A percentile compares a stretch with the other conserved stretches of the same genome.
Conservation (phyloP, 192 early-diverging fungal species). For the Phlyctochytrium arcticum region DNA sequence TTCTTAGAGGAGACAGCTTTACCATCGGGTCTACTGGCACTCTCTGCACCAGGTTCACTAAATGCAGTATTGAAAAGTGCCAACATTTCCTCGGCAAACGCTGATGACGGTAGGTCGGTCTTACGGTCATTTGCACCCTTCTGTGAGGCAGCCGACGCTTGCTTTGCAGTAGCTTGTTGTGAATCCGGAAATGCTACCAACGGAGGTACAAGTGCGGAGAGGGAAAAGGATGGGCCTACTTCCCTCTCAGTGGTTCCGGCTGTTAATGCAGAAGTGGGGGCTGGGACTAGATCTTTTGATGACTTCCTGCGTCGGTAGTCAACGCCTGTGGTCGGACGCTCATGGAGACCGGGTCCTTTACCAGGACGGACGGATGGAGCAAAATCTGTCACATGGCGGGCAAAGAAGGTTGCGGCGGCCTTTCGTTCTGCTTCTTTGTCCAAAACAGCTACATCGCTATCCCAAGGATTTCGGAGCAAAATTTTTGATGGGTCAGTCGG, state of each 20-base stretch:
- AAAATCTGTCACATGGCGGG: slow-evolving; percentile 8
- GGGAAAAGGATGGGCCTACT: not conserved
- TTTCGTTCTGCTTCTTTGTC: slow-evolving; percentile 8
- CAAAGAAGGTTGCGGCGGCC: slow-evolving; percentile 14
- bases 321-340: not conserved
- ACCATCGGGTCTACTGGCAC: not conserved
- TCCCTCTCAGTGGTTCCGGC: not conserved
- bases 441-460: slow-evolving; percentile 1
- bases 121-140: not conserved
- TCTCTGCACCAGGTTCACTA: not conserved
- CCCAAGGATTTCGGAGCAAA: slow-evolving; percentile 23
- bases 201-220: not conserved
- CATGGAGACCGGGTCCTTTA: not conserved
- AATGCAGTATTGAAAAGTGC: slow-evolving; percentile 19
- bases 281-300: not conserved
- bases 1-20: too few relatives aligned
- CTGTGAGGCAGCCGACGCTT: not conserved
- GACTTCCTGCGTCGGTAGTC: not conserved
- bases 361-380: not conserved
- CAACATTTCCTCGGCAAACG: slow-evolving; percentile 21
- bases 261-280: not conserved
- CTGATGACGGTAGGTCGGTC: not conserved
- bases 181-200: not conserved
- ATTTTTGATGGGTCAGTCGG: slow-evolving; percentile 14
- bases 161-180: not conserved